Conservation (phyloP, 2,329 filamentous ascomycete genomes). For the Diplodia scrobiculata region DNA sequence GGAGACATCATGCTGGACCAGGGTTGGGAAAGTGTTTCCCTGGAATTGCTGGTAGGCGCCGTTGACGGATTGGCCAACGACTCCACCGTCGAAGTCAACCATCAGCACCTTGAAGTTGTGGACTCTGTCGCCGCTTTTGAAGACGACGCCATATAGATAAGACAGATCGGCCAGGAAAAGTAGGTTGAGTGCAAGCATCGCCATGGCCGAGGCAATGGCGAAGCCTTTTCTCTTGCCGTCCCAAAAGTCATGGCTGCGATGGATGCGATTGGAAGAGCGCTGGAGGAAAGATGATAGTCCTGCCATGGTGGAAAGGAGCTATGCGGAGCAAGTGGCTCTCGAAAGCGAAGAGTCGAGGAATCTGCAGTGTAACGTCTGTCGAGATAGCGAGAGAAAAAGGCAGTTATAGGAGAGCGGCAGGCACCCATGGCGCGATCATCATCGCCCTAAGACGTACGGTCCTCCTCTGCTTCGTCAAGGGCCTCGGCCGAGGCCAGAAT, state of each 20-base stretch:
- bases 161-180: slow-evolving; percentile 44
- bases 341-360: background rate
- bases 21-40: slow-evolving; percentile 38
- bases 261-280: slow-evolving; percentile 22
- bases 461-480: background rate
- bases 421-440: slow-evolving; percentile 4
- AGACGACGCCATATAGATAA: slow-evolving; percentile 46
- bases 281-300: slow-evolving; percentile 10
- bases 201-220: slow-evolving; percentile 1
- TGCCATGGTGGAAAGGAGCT: slow-evolving; percentile 1
- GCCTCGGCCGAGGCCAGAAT: slow-evolving; percentile 16
- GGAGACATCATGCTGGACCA: slow-evolving; percentile 36
- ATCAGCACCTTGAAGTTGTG: slow-evolving; percentile 44
- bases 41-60: slow-evolving; percentile 40
- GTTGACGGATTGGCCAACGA: slow-evolving; percentile 41
- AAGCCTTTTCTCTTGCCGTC: slow-evolving; percentile 17
- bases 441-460: background rate
- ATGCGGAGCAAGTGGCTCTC: background rate
- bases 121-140: slow-evolving; percentile 38
- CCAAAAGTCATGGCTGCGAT: slow-evolving; percentile 24
- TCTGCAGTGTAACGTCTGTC: background rate
- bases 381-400: background rate
- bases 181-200: slow-evolving; percentile 37
- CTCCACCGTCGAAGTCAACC: slow-evolving; percentile 47
- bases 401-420: slow-evolving; percentile 1